These are phyloP conservation scores for Tylopilus orsonianus DNA, from an alignment of 1,284 basidiomycete species.

Conservation along the genomic window DNA sequence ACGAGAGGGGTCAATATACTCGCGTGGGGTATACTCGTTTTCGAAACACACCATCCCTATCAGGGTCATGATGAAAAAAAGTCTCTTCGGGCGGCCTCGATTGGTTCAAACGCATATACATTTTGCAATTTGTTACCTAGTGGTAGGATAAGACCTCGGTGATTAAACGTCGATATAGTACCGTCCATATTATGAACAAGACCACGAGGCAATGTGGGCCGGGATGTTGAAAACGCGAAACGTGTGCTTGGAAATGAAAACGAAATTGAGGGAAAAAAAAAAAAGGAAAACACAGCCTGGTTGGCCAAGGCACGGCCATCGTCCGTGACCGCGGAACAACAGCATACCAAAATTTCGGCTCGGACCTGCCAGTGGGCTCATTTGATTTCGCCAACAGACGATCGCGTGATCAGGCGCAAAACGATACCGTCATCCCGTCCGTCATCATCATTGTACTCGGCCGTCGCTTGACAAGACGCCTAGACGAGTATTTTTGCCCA, in stretches of 20 bases:
- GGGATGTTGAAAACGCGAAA: background rate
- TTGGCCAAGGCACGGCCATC: background rate
- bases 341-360: too few relatives aligned
- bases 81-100: too few relatives aligned
- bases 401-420: background rate
- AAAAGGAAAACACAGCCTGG: slow-evolving; percentile 8
- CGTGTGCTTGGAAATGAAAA: too few relatives aligned
- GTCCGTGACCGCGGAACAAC: too few relatives aligned
- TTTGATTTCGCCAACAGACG: too few relatives aligned
- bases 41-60: too few relatives aligned
- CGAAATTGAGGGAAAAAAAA: background rate
- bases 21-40: too few relatives aligned
- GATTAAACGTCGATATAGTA: slow-evolving; percentile 18
- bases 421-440: background rate
- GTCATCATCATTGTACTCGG: background rate
- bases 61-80: too few relatives aligned
- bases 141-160: too few relatives aligned
- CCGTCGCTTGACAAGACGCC: slow-evolving; percentile 11
- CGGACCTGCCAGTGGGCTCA: too few relatives aligned
- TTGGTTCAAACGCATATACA: background rate
- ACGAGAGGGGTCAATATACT: too few relatives aligned
- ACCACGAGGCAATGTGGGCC: background rate
- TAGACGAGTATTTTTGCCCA: background rate
- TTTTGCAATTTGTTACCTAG: too few relatives aligned
- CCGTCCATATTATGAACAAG: background rate